phyloP scores from a whole-genome alignment of 1,284 basidiomycete species.

The Ustanciosporium gigantosporum region DNA sequence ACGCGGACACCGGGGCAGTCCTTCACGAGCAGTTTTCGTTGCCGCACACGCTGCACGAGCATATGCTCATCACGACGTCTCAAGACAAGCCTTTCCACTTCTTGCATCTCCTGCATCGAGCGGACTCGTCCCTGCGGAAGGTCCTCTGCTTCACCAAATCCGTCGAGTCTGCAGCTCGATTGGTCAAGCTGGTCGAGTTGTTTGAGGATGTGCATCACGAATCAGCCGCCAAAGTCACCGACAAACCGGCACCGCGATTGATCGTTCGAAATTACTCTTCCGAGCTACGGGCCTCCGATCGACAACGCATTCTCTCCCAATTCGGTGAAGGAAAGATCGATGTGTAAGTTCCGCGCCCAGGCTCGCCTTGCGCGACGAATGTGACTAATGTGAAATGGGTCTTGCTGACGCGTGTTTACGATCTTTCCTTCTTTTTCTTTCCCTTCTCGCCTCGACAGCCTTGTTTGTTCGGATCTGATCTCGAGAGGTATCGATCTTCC shows the following conservation, averaged over 20 bases:
- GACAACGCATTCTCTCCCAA: constrained; percentile 75
- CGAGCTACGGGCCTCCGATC: constrained; percentile 75
- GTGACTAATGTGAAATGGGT: background rate
- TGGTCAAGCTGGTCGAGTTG: constrained; percentile 80
- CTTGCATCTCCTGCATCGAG: constrained; percentile 76
- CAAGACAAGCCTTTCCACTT: constrained; percentile 85
- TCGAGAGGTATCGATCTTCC: constrained; percentile 96
- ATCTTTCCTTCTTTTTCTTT: background rate
- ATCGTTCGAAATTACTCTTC: constrained; percentile 72
- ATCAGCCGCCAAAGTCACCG: constrained; percentile 58
- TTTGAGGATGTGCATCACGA: constrained; percentile 67
- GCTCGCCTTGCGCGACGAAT: background rate
- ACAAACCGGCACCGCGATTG: constrained; percentile 61
- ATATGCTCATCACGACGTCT: constrained; percentile 79
- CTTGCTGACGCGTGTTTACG: no score
- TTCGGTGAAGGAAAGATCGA: constrained; percentile 82
- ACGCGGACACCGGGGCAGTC: constrained; percentile 63
- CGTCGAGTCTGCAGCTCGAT: constrained; percentile 81
- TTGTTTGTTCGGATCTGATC: constrained; percentile 93
- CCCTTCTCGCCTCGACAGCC: constrained; percentile 63
- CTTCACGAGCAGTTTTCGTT: constrained; percentile 46
- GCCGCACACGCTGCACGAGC: constrained; percentile 58
- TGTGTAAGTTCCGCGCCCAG: constrained; percentile 71
- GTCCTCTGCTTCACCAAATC: constrained; percentile 94
- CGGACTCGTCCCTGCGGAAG: constrained; percentile 65